Base-by-base conservation (phyloP, 345 rosid species). In the Euphorbia lathyris region DNA sequence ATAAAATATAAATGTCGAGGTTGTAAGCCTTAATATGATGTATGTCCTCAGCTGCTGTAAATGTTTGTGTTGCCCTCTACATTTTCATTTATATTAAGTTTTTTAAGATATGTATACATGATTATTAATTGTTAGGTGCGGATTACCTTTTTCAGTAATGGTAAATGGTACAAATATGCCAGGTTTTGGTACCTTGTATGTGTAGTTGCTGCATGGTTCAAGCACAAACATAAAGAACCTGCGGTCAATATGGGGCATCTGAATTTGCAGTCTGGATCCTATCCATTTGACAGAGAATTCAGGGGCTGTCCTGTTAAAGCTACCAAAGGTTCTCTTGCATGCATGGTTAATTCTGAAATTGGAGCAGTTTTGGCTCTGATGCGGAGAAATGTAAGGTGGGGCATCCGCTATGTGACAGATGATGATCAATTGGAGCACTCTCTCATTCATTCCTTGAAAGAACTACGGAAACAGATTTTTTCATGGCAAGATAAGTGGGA, bases 371-470 rank as follows among this genome's bases (percentile, higher is more conserved):
- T 90, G 85, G 87, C 90, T 79, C 90, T 90, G 70, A 86, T 90
- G 89, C 82, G 92, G 74, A 87, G 96, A 77, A 90, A 90, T 70
- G 90, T 84, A 10, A 77, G 92, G 63, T 87, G 96, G 96, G 90
- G 90, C 50, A 80, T 78, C 13, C 88, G 79, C 7, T 86, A 84
- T 75, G 70, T 74, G 68, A 65, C 81, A 11, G 90, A 80, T 68
- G 92, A 86, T 73, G 90, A 86, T 75, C 92, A 84, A 72, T 73
- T 90, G 53, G 92, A 90, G 76, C 96, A 90, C 77, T 68, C 89
- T 67, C 83, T 87, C 45, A 90, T 87, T 59, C 90, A 86, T 63
- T 86, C 96, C 19, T 82, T 87, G 74, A 90, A 87, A 77, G 86
- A 77, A 75, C 69, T 90, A 73, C 82, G 92, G 68, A 87, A 84